Conservation (phyloP, 2,329 filamentous ascomycete genomes). For the Aschersonia sp. region DNA sequence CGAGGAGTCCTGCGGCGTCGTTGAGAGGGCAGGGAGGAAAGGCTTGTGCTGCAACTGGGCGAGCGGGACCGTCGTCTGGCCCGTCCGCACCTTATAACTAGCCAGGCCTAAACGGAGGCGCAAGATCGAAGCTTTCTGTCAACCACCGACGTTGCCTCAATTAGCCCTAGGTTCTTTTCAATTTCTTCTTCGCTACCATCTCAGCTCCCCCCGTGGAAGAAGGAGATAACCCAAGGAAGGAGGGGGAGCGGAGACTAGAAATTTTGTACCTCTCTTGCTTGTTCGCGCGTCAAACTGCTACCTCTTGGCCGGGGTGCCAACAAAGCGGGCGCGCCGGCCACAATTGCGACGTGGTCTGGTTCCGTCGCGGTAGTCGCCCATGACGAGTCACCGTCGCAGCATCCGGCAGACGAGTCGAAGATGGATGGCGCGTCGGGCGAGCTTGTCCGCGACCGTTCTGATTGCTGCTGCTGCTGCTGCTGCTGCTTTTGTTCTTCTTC, state of each 20-base stretch:
- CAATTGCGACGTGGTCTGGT: slow-evolving; percentile 18
- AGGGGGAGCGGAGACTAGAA: too few species aligned
- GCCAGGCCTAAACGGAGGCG: slow-evolving; percentile 56
- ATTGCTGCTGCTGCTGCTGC: neutral
- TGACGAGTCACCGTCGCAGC: slow-evolving; percentile 30
- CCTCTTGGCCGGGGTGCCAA: slow-evolving; percentile 2
- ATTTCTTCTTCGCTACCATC: neutral
- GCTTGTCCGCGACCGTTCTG: slow-evolving; percentile 11
- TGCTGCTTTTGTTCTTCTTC: too few species aligned
- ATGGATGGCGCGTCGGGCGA: slow-evolving; percentile 32
- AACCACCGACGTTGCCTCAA: neutral
- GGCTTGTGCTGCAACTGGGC: slow-evolving; percentile 35
- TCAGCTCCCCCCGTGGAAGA: too few species aligned
- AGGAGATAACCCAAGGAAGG: too few species aligned
- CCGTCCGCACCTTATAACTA: slow-evolving; percentile 61
- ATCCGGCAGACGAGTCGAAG: slow-evolving; percentile 29
- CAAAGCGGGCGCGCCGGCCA: slow-evolving; percentile 1
- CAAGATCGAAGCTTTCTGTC: slow-evolving; percentile 48
- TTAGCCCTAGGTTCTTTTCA: neutral
- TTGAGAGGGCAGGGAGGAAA: slow-evolving; percentile 8
- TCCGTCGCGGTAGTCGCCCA: slow-evolving; percentile 36
- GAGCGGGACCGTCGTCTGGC: slow-evolving; percentile 53
- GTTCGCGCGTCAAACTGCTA: slow-evolving; percentile 30
- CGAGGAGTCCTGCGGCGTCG: slow-evolving; percentile 1
- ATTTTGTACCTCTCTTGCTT: slow-evolving; percentile 32